These are phyloP conservation scores for Knoxdaviesia capensis DNA, from an alignment of 2,329 filamentous ascomycete genomes.

Conservation along the genomic window DNA sequence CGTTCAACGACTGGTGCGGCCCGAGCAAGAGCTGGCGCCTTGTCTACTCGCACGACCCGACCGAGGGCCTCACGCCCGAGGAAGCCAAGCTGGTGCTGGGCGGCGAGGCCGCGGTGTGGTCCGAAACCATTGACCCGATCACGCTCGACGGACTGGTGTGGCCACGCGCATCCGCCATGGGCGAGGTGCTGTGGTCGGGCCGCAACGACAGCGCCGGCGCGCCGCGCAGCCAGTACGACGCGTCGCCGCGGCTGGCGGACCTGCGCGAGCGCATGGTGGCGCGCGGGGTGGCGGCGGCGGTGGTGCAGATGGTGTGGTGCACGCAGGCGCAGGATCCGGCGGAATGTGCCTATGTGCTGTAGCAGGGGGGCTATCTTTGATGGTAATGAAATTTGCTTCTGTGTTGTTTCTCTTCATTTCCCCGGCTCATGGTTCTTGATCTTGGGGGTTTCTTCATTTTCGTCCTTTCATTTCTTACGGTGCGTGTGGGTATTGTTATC, in stretches of 20 bases:
- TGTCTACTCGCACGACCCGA: conserved; percentile 63
- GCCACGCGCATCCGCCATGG: conserved; percentile 56
- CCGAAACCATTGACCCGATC: conserved; percentile 56
- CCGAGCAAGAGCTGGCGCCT: conserved; percentile 67
- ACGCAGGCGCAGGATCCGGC: conserved; percentile 29
- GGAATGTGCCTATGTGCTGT: conserved; percentile 4
- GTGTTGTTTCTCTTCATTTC: neutral
- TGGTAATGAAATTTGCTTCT: neutral
- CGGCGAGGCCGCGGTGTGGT: conserved; percentile 68
- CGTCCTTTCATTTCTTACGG: too few species aligned
- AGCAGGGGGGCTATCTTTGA: neutral
- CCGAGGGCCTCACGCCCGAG: conserved; percentile 37
- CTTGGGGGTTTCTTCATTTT: too few species aligned
- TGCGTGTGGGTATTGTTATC: too few species aligned
- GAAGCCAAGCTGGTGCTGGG: conserved; percentile 52
- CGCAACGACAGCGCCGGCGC: conserved; percentile 40
- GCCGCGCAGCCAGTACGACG: conserved; percentile 52
- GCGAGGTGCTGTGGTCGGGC: conserved; percentile 67
- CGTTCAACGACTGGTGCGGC: conserved; percentile 64
- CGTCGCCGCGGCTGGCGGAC: conserved; percentile 49
- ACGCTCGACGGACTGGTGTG: conserved; percentile 60
- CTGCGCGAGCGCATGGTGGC: conserved; percentile 58
- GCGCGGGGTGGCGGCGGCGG: conserved; percentile 39
- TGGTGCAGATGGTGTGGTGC: conserved; percentile 56
- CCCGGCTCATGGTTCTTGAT: conserved; percentile 1